A percentile compares a stretch with the other conserved stretches of the same genome.
Evolutionary conservation across 2,329 filamentous ascomycete species (phyloP).

Genomic region (Monilinia aucupariae): DNA sequence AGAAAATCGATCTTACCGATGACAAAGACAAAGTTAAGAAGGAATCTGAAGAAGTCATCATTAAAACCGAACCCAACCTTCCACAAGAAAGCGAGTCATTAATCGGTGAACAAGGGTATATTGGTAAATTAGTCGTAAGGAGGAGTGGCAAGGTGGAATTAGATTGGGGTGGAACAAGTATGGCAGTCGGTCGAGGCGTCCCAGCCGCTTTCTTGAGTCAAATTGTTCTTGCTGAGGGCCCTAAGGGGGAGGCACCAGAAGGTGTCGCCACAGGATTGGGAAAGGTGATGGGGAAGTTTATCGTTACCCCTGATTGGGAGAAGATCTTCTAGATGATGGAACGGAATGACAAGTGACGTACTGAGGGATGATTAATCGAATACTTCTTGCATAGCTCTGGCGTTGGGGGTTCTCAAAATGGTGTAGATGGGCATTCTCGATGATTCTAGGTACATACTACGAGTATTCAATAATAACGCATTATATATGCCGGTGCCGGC

Average conservation of each 20-base stretch:
- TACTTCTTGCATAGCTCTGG: slow-evolving; percentile 16
- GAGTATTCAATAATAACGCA: background rate
- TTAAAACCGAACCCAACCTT: slow-evolving; percentile 14
- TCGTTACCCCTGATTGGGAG: slow-evolving; percentile 52
- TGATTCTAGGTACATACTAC: slow-evolving; percentile 8
- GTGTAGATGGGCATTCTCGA: slow-evolving; percentile 7
- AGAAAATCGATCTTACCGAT: slow-evolving; percentile 26
- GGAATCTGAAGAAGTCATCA: slow-evolving; percentile 24
- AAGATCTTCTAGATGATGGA: slow-evolving; percentile 39
- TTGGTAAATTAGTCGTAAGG: slow-evolving; percentile 56
- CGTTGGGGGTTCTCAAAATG: slow-evolving; percentile 3
- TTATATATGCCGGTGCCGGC: background rate
- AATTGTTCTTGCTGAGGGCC: slow-evolving; percentile 47
- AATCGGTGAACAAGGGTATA: slow-evolving; percentile 47
- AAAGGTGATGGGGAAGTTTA: slow-evolving; percentile 57
- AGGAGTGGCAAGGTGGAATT: slow-evolving; percentile 58
- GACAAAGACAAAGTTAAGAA: slow-evolving; percentile 23
- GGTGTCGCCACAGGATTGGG: slow-evolving; percentile 58
- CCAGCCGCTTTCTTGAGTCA: slow-evolving; percentile 53
- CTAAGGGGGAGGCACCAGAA: slow-evolving; percentile 31
- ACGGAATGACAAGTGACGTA: background rate
- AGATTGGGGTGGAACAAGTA: slow-evolving; percentile 54
- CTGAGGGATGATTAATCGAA: background rate
- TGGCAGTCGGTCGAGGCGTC: slow-evolving; percentile 48
- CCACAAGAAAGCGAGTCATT: slow-evolving; percentile 22